These are phyloP conservation scores for Cladochytrium replicatum DNA, from an alignment of 192 early-diverging fungal species.

Conservation along the genomic window DNA sequence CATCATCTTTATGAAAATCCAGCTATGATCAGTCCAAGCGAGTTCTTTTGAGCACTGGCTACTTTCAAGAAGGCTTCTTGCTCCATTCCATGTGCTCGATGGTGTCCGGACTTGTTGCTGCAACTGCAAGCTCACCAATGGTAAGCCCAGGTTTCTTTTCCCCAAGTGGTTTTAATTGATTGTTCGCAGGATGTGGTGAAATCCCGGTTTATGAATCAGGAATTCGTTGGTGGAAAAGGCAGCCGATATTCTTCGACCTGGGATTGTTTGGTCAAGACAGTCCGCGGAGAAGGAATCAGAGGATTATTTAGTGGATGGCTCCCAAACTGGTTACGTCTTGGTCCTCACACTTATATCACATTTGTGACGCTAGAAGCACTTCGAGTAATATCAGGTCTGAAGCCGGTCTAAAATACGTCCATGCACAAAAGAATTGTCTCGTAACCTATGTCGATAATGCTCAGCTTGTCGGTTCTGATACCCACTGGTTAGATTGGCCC, in stretches of 20 bases:
- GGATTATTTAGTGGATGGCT: conserved; percentile 80
- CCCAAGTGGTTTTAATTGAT: neutral
- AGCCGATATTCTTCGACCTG: conserved; percentile 6
- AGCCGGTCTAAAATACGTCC: too few relatives aligned
- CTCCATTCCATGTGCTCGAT: conserved; percentile 64
- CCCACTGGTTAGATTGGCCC: too few relatives aligned
- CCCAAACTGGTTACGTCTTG: conserved; percentile 68
- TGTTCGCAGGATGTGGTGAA: conserved; percentile 60
- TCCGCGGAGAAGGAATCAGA: conserved; percentile 51
- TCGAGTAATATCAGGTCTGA: conserved; percentile 2
- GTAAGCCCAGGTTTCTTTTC: conserved; percentile 1
- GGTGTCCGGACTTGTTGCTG: conserved; percentile 46
- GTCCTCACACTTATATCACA: conserved; percentile 76
- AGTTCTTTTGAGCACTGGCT: conserved; percentile 44
- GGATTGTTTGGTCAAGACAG: conserved; percentile 34
- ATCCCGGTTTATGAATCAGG: conserved; percentile 73
- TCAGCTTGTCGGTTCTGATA: too few relatives aligned
- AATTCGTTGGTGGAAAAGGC: conserved; percentile 25
- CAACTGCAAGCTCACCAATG: neutral
- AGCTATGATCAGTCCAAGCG: conserved; percentile 74
- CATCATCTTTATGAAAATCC: too few relatives aligned
- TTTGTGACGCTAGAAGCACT: conserved; percentile 71
- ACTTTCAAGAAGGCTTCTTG: conserved; percentile 50
- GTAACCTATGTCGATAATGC: too few relatives aligned
- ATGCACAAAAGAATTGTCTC: too few relatives aligned